Evolutionary conservation across 2,329 filamentous ascomycete genomes (phyloP).

Genomic region (Trichoderma polysporum): DNA sequence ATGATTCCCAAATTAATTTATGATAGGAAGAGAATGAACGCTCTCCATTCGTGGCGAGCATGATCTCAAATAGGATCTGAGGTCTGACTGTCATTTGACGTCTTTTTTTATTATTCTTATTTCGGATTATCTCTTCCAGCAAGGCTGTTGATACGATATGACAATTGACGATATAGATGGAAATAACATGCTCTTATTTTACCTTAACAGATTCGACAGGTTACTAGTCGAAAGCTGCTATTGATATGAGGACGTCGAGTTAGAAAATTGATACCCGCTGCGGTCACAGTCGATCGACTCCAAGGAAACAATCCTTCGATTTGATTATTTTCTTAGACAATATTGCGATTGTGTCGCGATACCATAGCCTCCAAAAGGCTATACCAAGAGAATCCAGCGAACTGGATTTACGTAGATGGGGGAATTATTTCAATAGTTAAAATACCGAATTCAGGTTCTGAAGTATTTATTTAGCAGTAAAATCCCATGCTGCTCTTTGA

Average conservation of each 20-base stretch:
- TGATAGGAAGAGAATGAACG: constrained; percentile 71
- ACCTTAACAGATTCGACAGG: not conserved
- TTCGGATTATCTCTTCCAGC: not conserved
- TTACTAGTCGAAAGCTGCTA: not conserved
- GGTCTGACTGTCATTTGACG: constrained; percentile 39
- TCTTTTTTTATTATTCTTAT: not conserved
- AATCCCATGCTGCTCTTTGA: no score
- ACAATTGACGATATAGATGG: not conserved
- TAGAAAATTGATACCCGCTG: not conserved
- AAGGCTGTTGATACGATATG: not conserved
- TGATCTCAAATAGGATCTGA: constrained; percentile 67
- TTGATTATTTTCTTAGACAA: no score
- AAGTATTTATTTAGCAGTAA: not conserved
- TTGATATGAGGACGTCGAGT: not conserved
- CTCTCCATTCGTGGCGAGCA: constrained; percentile 48
- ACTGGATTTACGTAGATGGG: not conserved
- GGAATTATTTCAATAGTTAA: not conserved
- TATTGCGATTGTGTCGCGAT: not conserved
- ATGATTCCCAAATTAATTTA: constrained; percentile 57
- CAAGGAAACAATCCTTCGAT: no score
- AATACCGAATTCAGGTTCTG: not conserved
- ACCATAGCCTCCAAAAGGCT: not conserved
- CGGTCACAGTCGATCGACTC: no score
- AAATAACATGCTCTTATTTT: not conserved
- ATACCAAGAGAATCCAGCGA: not conserved